Evolutionary conservation across 2,329 filamentous ascomycete species (phyloP), one percentile per base, ranked within the genome.

Genomic region (Didymellaceae sp.): DNA sequence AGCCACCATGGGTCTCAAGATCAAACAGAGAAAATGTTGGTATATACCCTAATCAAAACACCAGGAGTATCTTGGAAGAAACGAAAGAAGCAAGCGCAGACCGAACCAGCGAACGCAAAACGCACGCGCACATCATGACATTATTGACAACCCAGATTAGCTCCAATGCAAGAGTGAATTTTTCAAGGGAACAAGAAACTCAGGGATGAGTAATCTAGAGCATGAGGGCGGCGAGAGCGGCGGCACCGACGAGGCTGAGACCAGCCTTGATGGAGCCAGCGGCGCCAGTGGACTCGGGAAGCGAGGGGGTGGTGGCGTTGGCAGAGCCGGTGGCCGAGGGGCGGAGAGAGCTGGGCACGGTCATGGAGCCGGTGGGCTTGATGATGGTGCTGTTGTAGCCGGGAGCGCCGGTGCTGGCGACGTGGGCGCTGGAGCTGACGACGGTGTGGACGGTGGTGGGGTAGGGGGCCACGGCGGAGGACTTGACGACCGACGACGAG

Each of bases 191-290:
- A 24, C 39, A 39, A 30, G 28, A 38, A 47, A n/a, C 31, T 25
- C 11, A 25, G 37, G 20, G 26, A 32, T 33, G 49, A 55, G 44
- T 42, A 38, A 52, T 57, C 64, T 72, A 72, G 39, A 73, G 58
- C 61, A 77, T 67, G 58, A 75, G 70, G 49, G 74, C 75, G 28
- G 75, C 58, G 56, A 70, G 74, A 45, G 74, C 76, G 18, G 72
- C 71, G 33, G 73, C 66, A 53, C 74, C 75, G 31, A 66, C 72
- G 48, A 77, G 63, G 63, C 72, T 67, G 56, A 75, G 64, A 43
- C 67, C 69, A 41, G 68, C 69, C 50, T 65, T 49, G 53, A 72
- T 37, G 31, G 59, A 58, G 21, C 62, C 60, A 10, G 70, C 72
- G 37, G 68, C 71, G 40, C 71, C 71, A 34, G 74, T 67, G 41